Conservation (phyloP, 1,284 basidiomycete genomes). For the Cryptococcus depauperatus region DNA sequence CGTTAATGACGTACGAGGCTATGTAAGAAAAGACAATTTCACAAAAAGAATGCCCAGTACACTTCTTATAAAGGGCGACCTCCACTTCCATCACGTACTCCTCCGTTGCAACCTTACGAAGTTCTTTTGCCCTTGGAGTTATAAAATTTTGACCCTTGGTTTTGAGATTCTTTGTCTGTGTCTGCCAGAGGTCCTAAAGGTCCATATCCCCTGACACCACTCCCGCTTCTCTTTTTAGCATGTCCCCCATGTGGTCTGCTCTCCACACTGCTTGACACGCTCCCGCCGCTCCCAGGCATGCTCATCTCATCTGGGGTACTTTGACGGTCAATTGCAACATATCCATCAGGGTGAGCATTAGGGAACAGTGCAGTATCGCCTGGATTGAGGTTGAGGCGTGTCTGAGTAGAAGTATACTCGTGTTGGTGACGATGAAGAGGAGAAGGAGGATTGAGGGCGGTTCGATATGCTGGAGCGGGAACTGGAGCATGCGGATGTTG, state of each 20-base stretch:
- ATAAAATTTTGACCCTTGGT: not conserved
- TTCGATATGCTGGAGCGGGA: conserved; percentile 13
- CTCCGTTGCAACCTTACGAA: not conserved
- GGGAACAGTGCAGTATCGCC: not conserved
- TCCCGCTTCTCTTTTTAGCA: conserved; percentile 38
- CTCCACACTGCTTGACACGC: conserved; percentile 20
- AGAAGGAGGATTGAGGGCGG: conserved; percentile 14
- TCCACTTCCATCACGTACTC: not conserved
- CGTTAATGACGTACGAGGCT: too few species aligned
- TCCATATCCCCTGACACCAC: conserved; percentile 30
- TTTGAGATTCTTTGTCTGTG: conserved; percentile 10
- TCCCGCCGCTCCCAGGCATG: conserved; percentile 19
- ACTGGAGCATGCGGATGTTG: conserved; percentile 30
- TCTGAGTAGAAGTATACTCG: conserved; percentile 7
- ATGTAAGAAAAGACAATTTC: not conserved
- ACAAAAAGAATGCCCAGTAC: not conserved
- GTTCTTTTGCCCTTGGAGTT: not conserved
- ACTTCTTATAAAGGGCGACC: not conserved
- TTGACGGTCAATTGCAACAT: conserved; percentile 7
- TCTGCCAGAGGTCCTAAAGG: conserved; percentile 36
- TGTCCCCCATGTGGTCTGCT: conserved; percentile 19
- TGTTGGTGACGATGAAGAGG: conserved; percentile 25
- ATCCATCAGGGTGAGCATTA: conserved; percentile 1
- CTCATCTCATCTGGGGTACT: not conserved
- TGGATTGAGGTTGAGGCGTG: conserved; percentile 4